phyloP scores from a whole-genome alignment of 495 filamentous ascomycete genomes.

The Annulohypoxylon moriforme region DNA sequence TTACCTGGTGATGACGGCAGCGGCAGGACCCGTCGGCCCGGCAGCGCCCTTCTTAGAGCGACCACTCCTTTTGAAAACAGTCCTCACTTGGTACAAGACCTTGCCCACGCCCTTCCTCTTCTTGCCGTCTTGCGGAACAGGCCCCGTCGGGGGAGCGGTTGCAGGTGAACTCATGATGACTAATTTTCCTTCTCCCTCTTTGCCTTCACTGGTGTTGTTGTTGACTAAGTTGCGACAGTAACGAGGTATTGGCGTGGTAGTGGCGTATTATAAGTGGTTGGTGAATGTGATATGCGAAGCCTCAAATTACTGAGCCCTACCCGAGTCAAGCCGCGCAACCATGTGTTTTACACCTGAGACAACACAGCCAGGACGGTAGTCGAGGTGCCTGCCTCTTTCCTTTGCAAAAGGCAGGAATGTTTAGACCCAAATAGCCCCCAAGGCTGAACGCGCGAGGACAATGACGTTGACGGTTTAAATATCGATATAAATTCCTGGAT shows the following conservation, averaged over 20 bases:
- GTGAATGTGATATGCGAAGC: slow-evolving; percentile 7
- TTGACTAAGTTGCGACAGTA: not conserved
- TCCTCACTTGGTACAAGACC: slow-evolving; percentile 72
- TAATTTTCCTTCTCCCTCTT: not conserved
- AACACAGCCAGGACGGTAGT: slow-evolving; percentile 2
- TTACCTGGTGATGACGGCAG: slow-evolving; percentile 42
- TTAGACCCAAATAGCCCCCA: slow-evolving; percentile 2
- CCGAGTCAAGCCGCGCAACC: slow-evolving; percentile 23
- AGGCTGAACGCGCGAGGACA: slow-evolving; percentile 6
- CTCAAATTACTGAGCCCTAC: slow-evolving; percentile 10
- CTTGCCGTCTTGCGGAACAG: slow-evolving; percentile 55
- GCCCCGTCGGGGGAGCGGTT: slow-evolving; percentile 40
- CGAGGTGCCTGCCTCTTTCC: slow-evolving; percentile 37
- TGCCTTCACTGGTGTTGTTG: not conserved
- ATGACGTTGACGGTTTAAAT: not conserved
- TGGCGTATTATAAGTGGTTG: slow-evolving; percentile 1
- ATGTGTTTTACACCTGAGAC: slow-evolving; percentile 11
- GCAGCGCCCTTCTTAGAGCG: slow-evolving; percentile 56
- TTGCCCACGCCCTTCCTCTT: slow-evolving; percentile 73
- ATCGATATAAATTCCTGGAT: slow-evolving; percentile 2
- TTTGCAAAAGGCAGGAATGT: not conserved
- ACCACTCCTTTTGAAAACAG: slow-evolving; percentile 67
- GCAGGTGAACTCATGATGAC: slow-evolving; percentile 58
- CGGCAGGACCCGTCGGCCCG: slow-evolving; percentile 41
- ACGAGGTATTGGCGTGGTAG: not conserved